Evolutionary conservation across 73 alveolate species (phyloP).

Genomic region (Paramecium bursaria): DNA sequence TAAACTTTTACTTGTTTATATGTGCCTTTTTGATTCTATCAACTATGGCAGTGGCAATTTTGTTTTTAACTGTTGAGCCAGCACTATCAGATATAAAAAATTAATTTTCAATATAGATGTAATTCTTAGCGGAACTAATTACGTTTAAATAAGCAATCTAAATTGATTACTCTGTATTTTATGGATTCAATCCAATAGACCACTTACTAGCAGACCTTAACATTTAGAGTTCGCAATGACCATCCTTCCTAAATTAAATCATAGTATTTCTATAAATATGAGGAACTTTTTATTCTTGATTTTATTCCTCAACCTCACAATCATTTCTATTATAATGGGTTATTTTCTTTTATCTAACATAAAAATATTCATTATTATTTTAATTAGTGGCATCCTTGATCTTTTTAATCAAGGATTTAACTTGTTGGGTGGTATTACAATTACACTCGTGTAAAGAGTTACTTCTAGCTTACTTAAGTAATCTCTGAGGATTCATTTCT

Average conservation of each 20-base stretch:
- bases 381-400: too few species aligned
- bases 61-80: constrained; percentile 81
- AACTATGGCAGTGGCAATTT: constrained; percentile 80
- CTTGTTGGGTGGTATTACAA: too few species aligned
- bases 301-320: constrained; percentile 10
- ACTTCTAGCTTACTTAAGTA: too few species aligned
- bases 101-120: constrained; percentile 92
- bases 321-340: too few species aligned
- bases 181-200: constrained; percentile 86
- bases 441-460: too few species aligned
- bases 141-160: constrained; percentile 86
- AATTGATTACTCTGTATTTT: constrained; percentile 82
- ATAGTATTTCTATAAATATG: too few species aligned
- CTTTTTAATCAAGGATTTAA: too few species aligned
- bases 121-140: constrained; percentile 81
- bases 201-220: constrained; percentile 86
- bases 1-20: constrained; percentile 75
- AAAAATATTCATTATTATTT: too few species aligned
- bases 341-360: too few species aligned
- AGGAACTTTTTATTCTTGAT: background rate
- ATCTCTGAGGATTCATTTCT: too few species aligned
- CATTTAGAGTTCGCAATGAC: constrained; percentile 19
- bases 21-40: constrained; percentile 86
- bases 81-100: constrained; percentile 82
- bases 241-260: too few species aligned